Evolutionary conservation across 805 yeast species (phyloP), one percentile per base, ranked within the genome.

Genomic region (Ogataea minuta): DNA sequence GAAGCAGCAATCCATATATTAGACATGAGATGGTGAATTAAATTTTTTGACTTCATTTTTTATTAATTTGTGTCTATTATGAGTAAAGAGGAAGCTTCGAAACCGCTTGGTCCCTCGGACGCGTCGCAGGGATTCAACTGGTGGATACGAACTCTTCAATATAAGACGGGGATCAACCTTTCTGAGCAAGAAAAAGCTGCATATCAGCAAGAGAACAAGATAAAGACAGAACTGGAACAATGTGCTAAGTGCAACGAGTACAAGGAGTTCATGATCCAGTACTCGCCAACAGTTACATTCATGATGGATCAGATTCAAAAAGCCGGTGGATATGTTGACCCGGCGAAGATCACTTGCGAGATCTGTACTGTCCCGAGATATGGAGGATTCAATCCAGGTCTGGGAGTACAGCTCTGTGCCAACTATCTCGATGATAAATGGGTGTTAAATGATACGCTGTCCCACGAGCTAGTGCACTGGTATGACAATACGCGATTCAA

Each of bases 1-100:
- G 97, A 85, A 5, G 96, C 91, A 4, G 96, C 96, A 6, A 86
- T 79, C 99, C 99, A 93, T 43, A 93, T 79, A 63, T 93, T 91
- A 5, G 41, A 38, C 36, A 34, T 21, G 23, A n/a, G n/a, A n/a
- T n/a, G 13, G 11, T 20, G 2, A 27, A 27, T 14, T 27, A 12
- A 23, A 19, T 19, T 31, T 36, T 28, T 12, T 23, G 5, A 26
- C 17, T 28, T 14, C 9, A 19, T n/a, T 30, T 32, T 10, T 21
- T 42, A 36, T 41, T 40, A 27, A 16, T n/a, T 9, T 14, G 11
- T 14, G 19, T 14, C 26, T 31, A 21, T 26, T 21, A 13, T 34
- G 28, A 34, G 33, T 19, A 16, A 19, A 6, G 21, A 34, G 17
- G 37, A 39, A n/a, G 34, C 39, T n/a, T 16, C 31, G 24, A 30